Evolutionary conservation across 768 basidiomycete species (phyloP), one percentile per base, ranked within the genome.

Genomic region (Symmetrospora coprosmae): DNA sequence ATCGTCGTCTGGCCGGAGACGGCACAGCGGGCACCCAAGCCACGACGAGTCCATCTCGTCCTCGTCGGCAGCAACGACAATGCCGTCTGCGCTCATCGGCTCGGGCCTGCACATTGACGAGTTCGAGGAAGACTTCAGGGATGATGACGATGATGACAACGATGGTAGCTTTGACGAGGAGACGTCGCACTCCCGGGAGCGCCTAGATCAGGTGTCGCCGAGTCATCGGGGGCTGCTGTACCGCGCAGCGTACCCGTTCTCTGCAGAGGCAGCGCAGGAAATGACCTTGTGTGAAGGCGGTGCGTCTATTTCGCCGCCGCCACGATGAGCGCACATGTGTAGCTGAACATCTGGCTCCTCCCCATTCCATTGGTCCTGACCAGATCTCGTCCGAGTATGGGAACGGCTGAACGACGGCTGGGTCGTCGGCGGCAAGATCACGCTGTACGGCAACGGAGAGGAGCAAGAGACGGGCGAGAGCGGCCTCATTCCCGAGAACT

Each of bases 71-170:
- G n/a, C n/a, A 41, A 9, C 16, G 52, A 38, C n/a, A 55, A 55
- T 55, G 11, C 55, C 55, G 11, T 27, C 39, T 6, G 43, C 39
- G 2, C 31, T 58, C 4, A 9, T 58, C 25, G 55, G 40, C 17
- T 58, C 55, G 6, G 55, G 41, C 17, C 43, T 58, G 17, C 19
- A 21, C 11, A 58, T 58, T 19, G 40, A 58, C 21, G 55, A 58
- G 28, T 58, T 58, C 55, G 55, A 58, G 31, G 55, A 58, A n/a
- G 51, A 53, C 7, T 43, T 33, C 9, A 38, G 40, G 37, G 51
- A 41, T 8, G 51, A 53, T 28, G 51, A 53, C n/a, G 37, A 53
- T 9, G 21, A 39, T 21, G 19, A 47, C 33, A 25, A 25, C 9
- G 40, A 58, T 58, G 30, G 21, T 38, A 38, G 35, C 30, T 33